These are phyloP conservation scores for Debaryomyces prosopidis DNA, from an alignment of 805 yeast genomes.

Conservation along the genomic window DNA sequence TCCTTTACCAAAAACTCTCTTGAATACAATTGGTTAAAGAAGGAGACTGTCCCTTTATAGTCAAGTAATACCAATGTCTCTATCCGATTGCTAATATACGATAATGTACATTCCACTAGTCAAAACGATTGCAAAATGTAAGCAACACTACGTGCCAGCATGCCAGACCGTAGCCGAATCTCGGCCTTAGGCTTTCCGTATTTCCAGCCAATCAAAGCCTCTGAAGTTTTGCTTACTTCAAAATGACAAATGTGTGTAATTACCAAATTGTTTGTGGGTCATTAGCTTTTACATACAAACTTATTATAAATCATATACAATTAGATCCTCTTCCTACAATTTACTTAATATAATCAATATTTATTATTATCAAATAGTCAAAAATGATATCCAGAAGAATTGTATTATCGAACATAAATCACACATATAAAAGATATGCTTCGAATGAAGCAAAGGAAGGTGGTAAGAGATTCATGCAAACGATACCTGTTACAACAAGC, in stretches of 20 bases:
- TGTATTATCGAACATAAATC: slow-evolving; percentile 5
- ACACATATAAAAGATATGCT: slow-evolving; percentile 13
- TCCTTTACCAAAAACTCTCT: slow-evolving; percentile 37
- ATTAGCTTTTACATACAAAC: slow-evolving; percentile 2
- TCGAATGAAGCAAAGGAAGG: slow-evolving; percentile 23
- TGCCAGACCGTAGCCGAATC: not conserved
- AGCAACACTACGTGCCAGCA: too few relatives aligned
- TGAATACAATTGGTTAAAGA: slow-evolving; percentile 50
- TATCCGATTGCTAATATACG: too few relatives aligned
- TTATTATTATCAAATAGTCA: not conserved
- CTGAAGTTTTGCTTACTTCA: slow-evolving; percentile 13
- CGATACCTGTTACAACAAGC: slow-evolving; percentile 19
- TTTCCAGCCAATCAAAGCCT: slow-evolving; percentile 12
- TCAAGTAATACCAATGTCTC: too few relatives aligned
- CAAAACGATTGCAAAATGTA: too few relatives aligned
- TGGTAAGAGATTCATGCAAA: slow-evolving; percentile 35
- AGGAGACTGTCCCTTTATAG: slow-evolving; percentile 41
- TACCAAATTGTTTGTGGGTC: not conserved
- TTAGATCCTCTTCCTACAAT: slow-evolving; percentile 1
- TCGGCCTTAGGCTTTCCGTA: not conserved
- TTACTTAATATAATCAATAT: not conserved
- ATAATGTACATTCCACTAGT: too few relatives aligned
- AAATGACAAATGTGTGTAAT: not conserved
- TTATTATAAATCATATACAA: not conserved
- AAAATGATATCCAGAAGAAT: slow-evolving; percentile 11